Evolutionary conservation across 768 basidiomycete species (phyloP), one percentile per base, ranked within the genome.

Genomic region (Boletus rufocinnamomeus): DNA sequence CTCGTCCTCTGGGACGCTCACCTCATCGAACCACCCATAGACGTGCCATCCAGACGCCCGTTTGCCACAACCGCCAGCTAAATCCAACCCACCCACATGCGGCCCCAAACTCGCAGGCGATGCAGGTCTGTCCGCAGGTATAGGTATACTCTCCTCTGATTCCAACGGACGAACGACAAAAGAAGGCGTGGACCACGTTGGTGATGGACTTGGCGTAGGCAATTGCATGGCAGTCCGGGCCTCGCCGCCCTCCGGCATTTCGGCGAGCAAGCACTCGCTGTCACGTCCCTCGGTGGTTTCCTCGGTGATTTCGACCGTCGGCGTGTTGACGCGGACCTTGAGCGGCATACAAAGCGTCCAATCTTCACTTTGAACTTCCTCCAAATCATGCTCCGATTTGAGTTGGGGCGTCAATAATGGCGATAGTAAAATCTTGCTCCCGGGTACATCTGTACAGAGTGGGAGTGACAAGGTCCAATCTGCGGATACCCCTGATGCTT

Each of bases 281-380:
- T 40, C 44, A 1, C 19, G 21, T 48, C 37, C 60, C 25, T 57
- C 56, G 16, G 40, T 27, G 2, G 57, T 34, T n/a, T 50, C 60
- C 30, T 57, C 54, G 11, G 25, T 35, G 3, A 57, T 34, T 23
- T 49, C 56, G 30, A 44, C 38, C 8, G 49, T 38, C 2, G 61
- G 56, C 14, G 38, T 37, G 6, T 23, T 51, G 2, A 46, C 58
- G 0, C 46, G 60, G 19, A 30, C 38, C 32, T 71, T 66, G 59
- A 74, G 62, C 19, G 71, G 69, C 73, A 74, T 74, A 6, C 69
- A 72, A 9, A 72, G 54, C 34, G 71, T 72, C 71, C 71, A 72
- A 30, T 72, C 71, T 7, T 72, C 72, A 25, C 43, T 40, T 23
- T 59, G 37, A 2, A 52, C 48, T 13, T 51, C 64, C n/a, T 65